Evolutionary conservation across 768 basidiomycete genomes (phyloP), one percentile per base, ranked within the genome.

Genomic region (Leccinum pellstonianum): DNA sequence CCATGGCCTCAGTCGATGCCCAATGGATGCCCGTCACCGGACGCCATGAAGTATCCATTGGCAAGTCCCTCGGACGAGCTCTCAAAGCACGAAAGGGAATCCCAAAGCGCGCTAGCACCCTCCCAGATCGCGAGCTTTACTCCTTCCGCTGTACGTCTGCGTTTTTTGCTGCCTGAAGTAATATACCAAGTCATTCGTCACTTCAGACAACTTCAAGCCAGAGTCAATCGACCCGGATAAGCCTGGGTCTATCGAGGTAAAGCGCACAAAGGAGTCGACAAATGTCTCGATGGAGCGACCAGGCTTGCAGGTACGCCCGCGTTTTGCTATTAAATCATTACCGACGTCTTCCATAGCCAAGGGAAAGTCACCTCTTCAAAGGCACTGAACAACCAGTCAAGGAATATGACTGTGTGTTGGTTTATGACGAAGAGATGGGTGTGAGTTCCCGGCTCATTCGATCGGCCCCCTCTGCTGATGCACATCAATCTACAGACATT

Each of bases 401-500:
- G 68, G 88, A 91, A 50, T 79, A 80, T 64, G 88, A 91, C 54
- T 93, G 91, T 63, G 83, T 92, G 7, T 77, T 93, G 43, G 87
- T 93, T 49, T 93, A 86, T 66, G 90, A 93, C 69, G 88, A 90
- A 67, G 87, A 84, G 56, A 77, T 82, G 52, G 84, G 84, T 63
- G 90, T 89, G 68, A 70, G 84, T 76, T 21, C 41, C 10, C 10
- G 47, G 50, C 43, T 38, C 38, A 47, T 52, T 47, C 53, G 37
- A 19, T 14, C 37, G 58, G 54, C 52, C 23, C 37, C 37, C 41
- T 46, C 21, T 14, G 37, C 15, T 57, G 37, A 71, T 62, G 10
- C 64, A n/a, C 27, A 59, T 43, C 33, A 46, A n/a, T 38, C 62
- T 57, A 10, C 65, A 91, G 89, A 81, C 79, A 55, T 88, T 85